phyloP scores from a whole-genome alignment of 331 rosid species.

The Cydonia oblonga region DNA sequence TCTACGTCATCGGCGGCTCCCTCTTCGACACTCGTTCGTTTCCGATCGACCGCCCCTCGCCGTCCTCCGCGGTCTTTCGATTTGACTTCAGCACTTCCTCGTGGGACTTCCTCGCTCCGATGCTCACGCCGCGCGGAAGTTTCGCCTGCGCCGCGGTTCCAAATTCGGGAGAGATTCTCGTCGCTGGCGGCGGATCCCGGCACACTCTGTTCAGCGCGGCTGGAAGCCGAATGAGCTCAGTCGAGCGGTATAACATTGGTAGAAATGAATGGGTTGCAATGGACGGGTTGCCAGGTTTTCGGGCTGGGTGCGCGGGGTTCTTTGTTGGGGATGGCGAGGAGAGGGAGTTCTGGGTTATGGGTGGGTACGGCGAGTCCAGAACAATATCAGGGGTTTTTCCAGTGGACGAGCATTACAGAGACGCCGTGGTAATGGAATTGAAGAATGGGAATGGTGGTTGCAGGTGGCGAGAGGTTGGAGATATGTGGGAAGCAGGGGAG shows the following conservation, averaged over 20 bases:
- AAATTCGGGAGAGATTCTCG: conserved; percentile 29
- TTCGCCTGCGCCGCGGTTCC: conserved; percentile 53
- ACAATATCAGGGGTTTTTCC: conserved; percentile 73
- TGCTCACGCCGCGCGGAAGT: conserved; percentile 68
- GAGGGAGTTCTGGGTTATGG: conserved; percentile 81
- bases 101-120: conserved; percentile 63
- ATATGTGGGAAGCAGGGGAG: conserved; percentile 67
- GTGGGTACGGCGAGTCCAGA: conserved; percentile 73
- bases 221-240: conserved; percentile 56
- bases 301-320: conserved; percentile 86
- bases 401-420: conserved; percentile 58
- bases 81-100: conserved; percentile 38
- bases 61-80: conserved; percentile 40
- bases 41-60: conserved; percentile 68
- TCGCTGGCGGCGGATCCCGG: conserved; percentile 82
- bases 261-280: conserved; percentile 56
- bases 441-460: conserved; percentile 25
- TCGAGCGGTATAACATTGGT: conserved; percentile 53
- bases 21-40: conserved; percentile 78
- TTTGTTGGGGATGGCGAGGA: conserved; percentile 29
- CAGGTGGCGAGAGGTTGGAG: conserved; percentile 59
- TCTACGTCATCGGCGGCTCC: conserved; percentile 76
- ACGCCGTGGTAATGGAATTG: conserved; percentile 61
- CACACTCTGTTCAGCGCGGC: conserved; percentile 61
- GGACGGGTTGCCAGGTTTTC: conserved; percentile 52